These are phyloP conservation scores for Coemansia sp. DNA, from an alignment of 192 early-diverging fungal genomes.

Conservation along the genomic window DNA sequence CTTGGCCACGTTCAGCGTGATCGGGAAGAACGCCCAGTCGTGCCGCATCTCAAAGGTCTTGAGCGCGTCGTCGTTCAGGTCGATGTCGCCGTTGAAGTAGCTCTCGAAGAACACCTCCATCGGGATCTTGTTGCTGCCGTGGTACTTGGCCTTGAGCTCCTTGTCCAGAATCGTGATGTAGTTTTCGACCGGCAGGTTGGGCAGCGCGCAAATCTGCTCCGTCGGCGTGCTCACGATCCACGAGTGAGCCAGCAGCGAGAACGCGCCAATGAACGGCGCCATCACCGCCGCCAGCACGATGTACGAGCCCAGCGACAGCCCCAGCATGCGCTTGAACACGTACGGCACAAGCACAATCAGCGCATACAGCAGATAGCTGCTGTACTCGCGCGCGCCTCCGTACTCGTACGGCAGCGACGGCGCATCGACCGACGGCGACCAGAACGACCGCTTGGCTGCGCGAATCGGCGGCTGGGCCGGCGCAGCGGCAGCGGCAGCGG, in stretches of 20 bases:
- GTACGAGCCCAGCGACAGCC: slow-evolving; percentile 60
- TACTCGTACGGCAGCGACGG: slow-evolving; percentile 71
- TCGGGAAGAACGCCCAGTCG: slow-evolving; percentile 90
- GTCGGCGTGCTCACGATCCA: slow-evolving; percentile 59
- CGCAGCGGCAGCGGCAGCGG: not conserved
- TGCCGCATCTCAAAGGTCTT: slow-evolving; percentile 86
- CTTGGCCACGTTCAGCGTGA: slow-evolving; percentile 79
- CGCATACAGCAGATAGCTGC: slow-evolving; percentile 64
- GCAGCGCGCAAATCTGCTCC: slow-evolving; percentile 66
- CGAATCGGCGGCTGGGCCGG: slow-evolving; percentile 15
- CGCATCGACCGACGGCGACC: slow-evolving; percentile 37
- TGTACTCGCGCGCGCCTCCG: slow-evolving; percentile 79
- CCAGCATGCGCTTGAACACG: slow-evolving; percentile 60
- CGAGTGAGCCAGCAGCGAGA: slow-evolving; percentile 66
- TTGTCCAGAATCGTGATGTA: slow-evolving; percentile 90
- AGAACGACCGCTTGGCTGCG: slow-evolving; percentile 28
- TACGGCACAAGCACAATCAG: slow-evolving; percentile 65
- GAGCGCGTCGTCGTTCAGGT: slow-evolving; percentile 83
- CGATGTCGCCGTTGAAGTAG: slow-evolving; percentile 96
- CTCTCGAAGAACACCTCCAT: slow-evolving; percentile 97
- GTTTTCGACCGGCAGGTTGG: slow-evolving; percentile 75
- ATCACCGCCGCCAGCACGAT: slow-evolving; percentile 60
- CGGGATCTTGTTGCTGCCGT: slow-evolving; percentile 82
- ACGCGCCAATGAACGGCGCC: slow-evolving; percentile 72
- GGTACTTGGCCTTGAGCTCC: slow-evolving; percentile 69